Percentiles rank a stretch among this genome's conserved stretches.
Evolutionary conservation across 257 asterid genomes (phyloP).

Genomic region (Solanum paucissectum): DNA sequence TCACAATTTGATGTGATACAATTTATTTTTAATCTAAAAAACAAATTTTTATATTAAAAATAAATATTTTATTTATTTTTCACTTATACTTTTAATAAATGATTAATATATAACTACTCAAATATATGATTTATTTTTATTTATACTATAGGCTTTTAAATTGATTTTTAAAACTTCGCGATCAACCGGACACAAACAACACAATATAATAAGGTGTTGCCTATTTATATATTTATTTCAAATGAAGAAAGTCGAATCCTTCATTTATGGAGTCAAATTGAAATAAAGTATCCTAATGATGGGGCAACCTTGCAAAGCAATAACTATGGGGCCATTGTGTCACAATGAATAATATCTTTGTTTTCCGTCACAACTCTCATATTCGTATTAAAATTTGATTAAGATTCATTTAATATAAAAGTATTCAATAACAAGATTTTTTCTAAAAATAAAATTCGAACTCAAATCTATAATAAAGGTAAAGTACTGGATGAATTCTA

Average conservation of each 20-base stretch:
- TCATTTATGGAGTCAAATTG: not conserved
- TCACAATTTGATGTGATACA: not conserved
- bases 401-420: fast-evolving
- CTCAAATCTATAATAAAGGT: too few species aligned
- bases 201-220: not conserved
- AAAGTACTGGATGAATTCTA: not conserved
- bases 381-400: not conserved
- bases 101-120: not conserved
- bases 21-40: not conserved
- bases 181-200: not conserved
- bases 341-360: not conserved
- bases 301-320: not conserved
- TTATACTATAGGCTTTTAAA: not conserved
- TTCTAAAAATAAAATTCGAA: too few species aligned
- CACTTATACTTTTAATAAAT: not conserved
- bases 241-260: not conserved
- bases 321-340: not conserved
- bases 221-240: not conserved
- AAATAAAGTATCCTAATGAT: not conserved
- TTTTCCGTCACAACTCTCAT: fast-evolving
- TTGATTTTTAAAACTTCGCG: too few species aligned
- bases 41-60: not conserved
- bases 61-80: too few species aligned
- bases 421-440: fast-evolving
- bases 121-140: not conserved